phyloP scores from a whole-genome alignment of 768 basidiomycete species.

The Rhodotorula sphaerocarpa region DNA sequence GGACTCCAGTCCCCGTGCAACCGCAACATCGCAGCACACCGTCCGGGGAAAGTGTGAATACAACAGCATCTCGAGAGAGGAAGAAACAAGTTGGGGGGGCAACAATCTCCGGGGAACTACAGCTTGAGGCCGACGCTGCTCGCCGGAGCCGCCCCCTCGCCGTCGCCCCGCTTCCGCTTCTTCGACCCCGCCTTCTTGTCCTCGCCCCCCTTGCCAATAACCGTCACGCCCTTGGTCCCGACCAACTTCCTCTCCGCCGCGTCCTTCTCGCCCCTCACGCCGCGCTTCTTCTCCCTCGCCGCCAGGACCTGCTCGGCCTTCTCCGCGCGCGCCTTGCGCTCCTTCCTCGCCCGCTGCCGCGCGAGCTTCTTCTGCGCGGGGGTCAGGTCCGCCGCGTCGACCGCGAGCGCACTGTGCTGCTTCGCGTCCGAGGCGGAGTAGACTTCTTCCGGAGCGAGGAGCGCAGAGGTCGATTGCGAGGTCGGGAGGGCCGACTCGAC shows the following conservation, averaged over 20 bases:
- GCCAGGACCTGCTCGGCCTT: conserved; percentile 50
- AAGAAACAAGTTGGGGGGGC: too few species aligned
- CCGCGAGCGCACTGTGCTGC: conserved; percentile 9
- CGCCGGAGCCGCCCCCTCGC: conserved; percentile 4
- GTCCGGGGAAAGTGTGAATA: background rate
- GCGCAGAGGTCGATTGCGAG: conserved; percentile 60
- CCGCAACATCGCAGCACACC: background rate
- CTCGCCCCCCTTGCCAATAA: conserved; percentile 60
- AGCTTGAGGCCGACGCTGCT: conserved; percentile 30
- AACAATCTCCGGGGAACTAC: too few species aligned
- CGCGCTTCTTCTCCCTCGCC: conserved; percentile 39
- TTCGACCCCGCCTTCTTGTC: conserved; percentile 9
- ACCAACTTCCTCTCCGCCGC: conserved; percentile 71
- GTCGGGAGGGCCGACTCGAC: conserved; percentile 89
- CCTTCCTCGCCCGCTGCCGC: conserved; percentile 46
- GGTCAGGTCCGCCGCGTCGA: conserved; percentile 67
- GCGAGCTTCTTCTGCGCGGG: conserved; percentile 69
- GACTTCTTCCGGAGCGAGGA: conserved; percentile 91
- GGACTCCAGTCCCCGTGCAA: too few species aligned
- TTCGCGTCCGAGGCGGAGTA: conserved; percentile 49
- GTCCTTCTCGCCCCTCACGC: conserved; percentile 73
- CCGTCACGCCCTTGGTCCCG: conserved; percentile 74
- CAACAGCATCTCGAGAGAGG: background rate
- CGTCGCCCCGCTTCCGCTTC: conserved; percentile 28
- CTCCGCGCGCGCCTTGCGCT: conserved; percentile 60